Conservation (phyloP, 805 yeast genomes). For the Brettanomyces naardenensis region DNA sequence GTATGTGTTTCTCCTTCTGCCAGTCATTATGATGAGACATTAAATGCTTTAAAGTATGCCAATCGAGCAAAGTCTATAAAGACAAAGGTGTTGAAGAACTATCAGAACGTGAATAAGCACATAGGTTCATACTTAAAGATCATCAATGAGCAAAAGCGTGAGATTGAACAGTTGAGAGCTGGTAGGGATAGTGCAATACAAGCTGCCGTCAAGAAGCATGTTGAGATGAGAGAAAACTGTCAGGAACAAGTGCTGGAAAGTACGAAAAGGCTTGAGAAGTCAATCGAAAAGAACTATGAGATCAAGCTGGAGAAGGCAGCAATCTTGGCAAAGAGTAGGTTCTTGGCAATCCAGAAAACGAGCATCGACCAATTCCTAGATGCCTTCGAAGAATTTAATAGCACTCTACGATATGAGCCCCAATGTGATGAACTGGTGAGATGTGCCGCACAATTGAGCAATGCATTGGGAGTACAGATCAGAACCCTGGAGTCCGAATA, state of each 20-base stretch:
- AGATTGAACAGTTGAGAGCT: constrained; percentile 57
- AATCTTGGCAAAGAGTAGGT: constrained; percentile 38
- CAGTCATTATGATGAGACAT: constrained; percentile 85
- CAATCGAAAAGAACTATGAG: constrained; percentile 35
- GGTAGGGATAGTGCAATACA: constrained; percentile 42
- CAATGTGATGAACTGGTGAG: constrained; percentile 10
- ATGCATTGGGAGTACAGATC: constrained; percentile 37
- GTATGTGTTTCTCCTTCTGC: constrained; percentile 88
- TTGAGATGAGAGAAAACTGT: constrained; percentile 30
- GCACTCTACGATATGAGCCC: constrained; percentile 8
- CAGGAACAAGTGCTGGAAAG: constrained; percentile 32
- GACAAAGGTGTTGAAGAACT: constrained; percentile 69
- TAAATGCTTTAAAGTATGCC: constrained; percentile 86
- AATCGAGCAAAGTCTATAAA: constrained; percentile 86
- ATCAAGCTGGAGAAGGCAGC: constrained; percentile 36
- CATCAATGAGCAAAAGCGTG: constrained; percentile 74
- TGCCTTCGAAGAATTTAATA: constrained; percentile 17
- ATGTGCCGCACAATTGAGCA: constrained; percentile 16
- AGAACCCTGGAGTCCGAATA: constrained; percentile 43
- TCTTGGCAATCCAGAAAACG: constrained; percentile 21
- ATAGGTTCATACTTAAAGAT: constrained; percentile 78
- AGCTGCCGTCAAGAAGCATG: constrained; percentile 28
- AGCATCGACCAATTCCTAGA: constrained; percentile 19
- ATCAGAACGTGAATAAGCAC: constrained; percentile 69
- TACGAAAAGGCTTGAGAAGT: constrained; percentile 32